These are phyloP conservation scores for Cystobasidium tubakii DNA, from an alignment of 768 basidiomycete genomes.

Conservation along the genomic window DNA sequence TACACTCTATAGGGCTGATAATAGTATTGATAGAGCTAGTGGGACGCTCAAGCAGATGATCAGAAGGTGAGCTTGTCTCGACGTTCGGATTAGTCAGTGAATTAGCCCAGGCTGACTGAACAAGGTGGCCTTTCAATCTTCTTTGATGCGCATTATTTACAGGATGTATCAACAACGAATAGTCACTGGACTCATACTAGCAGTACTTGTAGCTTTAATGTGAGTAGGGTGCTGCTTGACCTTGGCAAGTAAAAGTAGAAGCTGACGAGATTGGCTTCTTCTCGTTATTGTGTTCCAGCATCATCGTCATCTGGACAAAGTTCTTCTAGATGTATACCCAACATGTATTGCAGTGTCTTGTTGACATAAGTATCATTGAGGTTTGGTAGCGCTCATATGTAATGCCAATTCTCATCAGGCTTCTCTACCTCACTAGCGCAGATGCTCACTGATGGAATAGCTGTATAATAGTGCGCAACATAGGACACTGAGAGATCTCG, in stretches of 20 bases:
- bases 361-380: neutral
- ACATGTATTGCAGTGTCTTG: neutral
- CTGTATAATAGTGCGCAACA: no score
- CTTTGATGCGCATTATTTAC: slow-evolving; percentile 44
- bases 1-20: slow-evolving; percentile 82
- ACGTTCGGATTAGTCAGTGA: neutral
- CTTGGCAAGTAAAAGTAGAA: no score
- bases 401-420: no score
- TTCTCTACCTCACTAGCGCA: no score
- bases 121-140: slow-evolving; percentile 25
- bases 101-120: slow-evolving; percentile 5
- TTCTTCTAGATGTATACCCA: slow-evolving; percentile 45
- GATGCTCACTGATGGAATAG: no score
- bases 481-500: no score
- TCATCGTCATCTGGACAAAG: slow-evolving; percentile 74
- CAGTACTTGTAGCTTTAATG: slow-evolving; percentile 76
- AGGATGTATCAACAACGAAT: slow-evolving; percentile 98
- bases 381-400: no score
- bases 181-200: slow-evolving; percentile 77
- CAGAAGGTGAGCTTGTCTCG: slow-evolving; percentile 62
- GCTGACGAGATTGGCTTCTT: neutral
- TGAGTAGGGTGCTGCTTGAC: slow-evolving; percentile 44
- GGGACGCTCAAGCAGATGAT: slow-evolving; percentile 94
- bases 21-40: slow-evolving; percentile 81
- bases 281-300: slow-evolving; percentile 41